phyloP scores from a whole-genome alignment of 306 rosid genomes.

The Psophocarpus tetragonolobus region DNA sequence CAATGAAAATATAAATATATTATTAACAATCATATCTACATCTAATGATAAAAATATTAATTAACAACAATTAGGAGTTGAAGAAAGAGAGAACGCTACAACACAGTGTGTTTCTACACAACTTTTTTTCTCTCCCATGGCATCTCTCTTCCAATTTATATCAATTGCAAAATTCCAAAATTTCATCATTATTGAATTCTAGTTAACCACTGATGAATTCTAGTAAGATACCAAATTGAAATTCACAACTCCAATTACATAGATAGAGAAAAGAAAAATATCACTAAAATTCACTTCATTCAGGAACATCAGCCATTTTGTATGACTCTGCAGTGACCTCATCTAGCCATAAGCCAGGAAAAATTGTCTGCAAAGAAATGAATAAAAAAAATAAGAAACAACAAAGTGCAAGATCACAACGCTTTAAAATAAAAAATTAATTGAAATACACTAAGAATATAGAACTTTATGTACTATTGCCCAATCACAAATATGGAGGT shows the following conservation, averaged over 20 bases:
- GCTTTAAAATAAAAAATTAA: not conserved
- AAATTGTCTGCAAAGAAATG: constrained; percentile 45
- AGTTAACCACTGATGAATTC: constrained; percentile 5
- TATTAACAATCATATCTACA: not conserved
- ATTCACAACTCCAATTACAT: not conserved
- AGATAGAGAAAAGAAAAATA: not conserved
- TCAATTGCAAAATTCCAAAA: constrained; percentile 21
- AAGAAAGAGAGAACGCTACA: constrained; percentile 47
- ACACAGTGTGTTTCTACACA: constrained; percentile 50
- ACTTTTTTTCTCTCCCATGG: constrained; percentile 36
- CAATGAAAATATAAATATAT: not conserved
- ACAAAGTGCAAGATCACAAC: not conserved
- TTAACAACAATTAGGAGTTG: constrained; percentile 8
- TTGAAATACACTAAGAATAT: not conserved
- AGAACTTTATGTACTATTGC: not conserved
- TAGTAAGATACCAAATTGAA: not conserved
- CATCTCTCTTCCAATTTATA: constrained; percentile 28
- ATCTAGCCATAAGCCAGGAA: constrained; percentile 50
- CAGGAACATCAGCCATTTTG: constrained; percentile 55
- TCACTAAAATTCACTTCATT: constrained; percentile 45
- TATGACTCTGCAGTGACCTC: constrained; percentile 56
- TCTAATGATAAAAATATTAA: not conserved
- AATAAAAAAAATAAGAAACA: constrained; percentile 14
- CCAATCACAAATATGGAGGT: not conserved
- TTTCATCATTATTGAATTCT: constrained; percentile 29